Percentiles rank a stretch among this genome's conserved stretches.
These are phyloP conservation scores for Phytopythium delawarense DNA, from an alignment of 352 stramenopile species.

Conservation along the genomic window DNA sequence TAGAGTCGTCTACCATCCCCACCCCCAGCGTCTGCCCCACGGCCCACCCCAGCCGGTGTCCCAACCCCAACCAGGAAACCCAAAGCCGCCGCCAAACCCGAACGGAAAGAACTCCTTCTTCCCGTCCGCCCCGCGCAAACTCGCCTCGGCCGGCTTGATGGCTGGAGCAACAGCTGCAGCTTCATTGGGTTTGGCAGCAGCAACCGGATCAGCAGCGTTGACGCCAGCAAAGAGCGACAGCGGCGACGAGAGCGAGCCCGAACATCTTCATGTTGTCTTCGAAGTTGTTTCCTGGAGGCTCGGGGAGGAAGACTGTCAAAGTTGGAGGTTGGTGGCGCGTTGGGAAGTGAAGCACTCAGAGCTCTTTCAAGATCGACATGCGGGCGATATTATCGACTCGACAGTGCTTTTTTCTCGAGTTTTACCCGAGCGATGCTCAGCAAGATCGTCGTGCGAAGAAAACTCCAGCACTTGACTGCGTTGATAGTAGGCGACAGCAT, in stretches of 20 bases:
- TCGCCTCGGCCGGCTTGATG: background rate
- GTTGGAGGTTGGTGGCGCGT: background rate
- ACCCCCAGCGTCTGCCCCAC: background rate
- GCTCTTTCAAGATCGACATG: too few relatives aligned
- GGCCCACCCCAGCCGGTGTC: background rate
- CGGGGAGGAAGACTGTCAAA: background rate
- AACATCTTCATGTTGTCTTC: background rate
- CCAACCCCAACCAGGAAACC: background rate
- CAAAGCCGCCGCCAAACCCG: background rate
- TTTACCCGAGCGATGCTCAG: too few relatives aligned
- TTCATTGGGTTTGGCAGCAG: background rate
- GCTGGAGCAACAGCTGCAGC: background rate
- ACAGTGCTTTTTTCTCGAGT: too few relatives aligned
- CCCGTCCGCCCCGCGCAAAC: background rate
- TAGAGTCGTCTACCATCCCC: background rate
- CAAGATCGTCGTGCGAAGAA: too few relatives aligned
- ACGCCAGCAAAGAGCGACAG: background rate
- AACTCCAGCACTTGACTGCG: too few relatives aligned
- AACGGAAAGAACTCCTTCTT: conserved; percentile 4
- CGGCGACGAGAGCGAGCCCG: background rate
- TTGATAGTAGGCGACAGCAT: too few relatives aligned
- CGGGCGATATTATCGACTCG: too few relatives aligned
- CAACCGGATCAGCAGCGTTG: background rate
- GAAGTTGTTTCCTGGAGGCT: background rate
- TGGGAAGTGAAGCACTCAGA: background rate